Evolutionary conservation across 768 basidiomycete species (phyloP).

Genomic region (Dentipellis fragilis): DNA sequence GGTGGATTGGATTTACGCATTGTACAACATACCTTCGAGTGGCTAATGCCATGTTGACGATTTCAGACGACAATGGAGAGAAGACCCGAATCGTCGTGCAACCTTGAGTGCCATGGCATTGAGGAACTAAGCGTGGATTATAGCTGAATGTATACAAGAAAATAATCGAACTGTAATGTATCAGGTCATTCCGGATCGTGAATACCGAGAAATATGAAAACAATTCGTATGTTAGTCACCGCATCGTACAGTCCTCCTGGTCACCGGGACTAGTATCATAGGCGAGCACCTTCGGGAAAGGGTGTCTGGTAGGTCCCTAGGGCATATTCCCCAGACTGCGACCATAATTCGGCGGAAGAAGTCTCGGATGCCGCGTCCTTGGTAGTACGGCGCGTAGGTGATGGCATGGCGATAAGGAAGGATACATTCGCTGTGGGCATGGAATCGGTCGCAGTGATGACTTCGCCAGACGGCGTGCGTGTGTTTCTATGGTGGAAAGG

Average conservation of each 20-base stretch:
- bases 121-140: background rate
- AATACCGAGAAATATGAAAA: background rate
- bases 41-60: too few species aligned
- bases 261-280: background rate
- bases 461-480: background rate
- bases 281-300: background rate
- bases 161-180: background rate
- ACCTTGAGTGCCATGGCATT: too few species aligned
- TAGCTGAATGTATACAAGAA: background rate
- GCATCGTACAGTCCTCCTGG: background rate
- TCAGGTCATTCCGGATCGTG: background rate
- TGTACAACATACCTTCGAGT: background rate
- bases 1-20: background rate
- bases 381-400: background rate
- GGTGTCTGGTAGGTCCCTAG: constrained; percentile 9
- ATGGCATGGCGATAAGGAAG: constrained; percentile 11
- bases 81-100: too few species aligned
- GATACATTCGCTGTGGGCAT: background rate
- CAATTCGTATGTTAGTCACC: background rate
- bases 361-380: background rate
- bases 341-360: background rate
- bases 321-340: constrained; percentile 6
- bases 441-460: background rate
- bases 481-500: background rate
- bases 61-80: too few species aligned